Evolutionary conservation across 1,139 yeast genomes (phyloP).

Genomic region (Hemisphaericaspora xylanilytica): DNA sequence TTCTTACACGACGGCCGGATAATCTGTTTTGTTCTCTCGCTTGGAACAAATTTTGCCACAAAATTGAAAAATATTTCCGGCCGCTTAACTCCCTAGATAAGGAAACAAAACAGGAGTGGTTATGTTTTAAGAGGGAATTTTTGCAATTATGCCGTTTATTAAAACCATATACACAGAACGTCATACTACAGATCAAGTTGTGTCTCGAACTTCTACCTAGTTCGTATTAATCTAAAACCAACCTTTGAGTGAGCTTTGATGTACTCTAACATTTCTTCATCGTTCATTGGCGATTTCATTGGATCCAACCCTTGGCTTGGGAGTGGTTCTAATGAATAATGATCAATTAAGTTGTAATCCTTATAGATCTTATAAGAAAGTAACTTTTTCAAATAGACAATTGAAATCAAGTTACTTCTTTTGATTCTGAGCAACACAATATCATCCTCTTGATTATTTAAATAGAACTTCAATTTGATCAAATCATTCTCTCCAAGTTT

Average conservation of each 20-base stretch:
- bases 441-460: conserved; percentile 33
- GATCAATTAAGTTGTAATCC: conserved; percentile 30
- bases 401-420: conserved; percentile 25
- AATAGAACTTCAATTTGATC: conserved; percentile 31
- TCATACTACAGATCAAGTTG: no score
- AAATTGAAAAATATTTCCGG: no score
- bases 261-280: conserved; percentile 23
- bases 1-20: no score
- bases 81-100: no score
- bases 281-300: conserved; percentile 10
- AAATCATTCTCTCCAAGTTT: conserved; percentile 15
- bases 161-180: no score
- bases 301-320: conserved; percentile 10
- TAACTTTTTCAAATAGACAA: conserved; percentile 30
- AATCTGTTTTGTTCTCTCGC: no score
- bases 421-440: conserved; percentile 31
- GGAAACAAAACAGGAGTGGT: no score
- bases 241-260: conserved; percentile 28
- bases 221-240: conserved; percentile 16
- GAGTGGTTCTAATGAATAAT: conserved; percentile 24
- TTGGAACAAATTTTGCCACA: no score
- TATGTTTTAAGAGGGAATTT: no score
- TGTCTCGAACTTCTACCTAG: no score
- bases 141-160: no score
- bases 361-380: conserved; percentile 35